A percentile compares a stretch with the other conserved stretches of the same genome.
phyloP scores from a whole-genome alignment of 23 red algal genomes.

The Gracilaria caudata region DNA sequence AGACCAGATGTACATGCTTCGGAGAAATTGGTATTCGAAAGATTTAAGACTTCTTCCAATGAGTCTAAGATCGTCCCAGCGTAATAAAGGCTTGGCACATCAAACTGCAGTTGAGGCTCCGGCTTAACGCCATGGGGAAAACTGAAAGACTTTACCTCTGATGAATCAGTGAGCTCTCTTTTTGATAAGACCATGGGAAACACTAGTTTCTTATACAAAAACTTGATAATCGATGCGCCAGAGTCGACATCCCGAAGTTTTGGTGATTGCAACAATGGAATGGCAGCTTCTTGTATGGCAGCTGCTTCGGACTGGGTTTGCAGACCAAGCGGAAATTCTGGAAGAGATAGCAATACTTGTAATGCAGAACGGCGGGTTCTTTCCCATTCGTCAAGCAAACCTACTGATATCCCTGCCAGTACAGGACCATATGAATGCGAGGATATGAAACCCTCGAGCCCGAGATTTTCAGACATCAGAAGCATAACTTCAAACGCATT shows the following conservation, averaged over 20 bases:
- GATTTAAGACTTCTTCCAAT: slow-evolving; percentile 6
- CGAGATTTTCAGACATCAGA: slow-evolving; percentile 25
- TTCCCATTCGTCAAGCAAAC: slow-evolving; percentile 41
- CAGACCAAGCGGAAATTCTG: not conserved
- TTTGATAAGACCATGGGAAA: not conserved
- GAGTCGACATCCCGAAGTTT: slow-evolving; percentile 44
- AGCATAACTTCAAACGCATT: slow-evolving; percentile 19
- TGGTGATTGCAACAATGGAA: slow-evolving; percentile 29
- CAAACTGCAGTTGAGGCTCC: not conserved
- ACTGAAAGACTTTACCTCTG: slow-evolving; percentile 9
- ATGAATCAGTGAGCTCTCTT: not conserved
- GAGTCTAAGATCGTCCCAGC: slow-evolving; percentile 25
- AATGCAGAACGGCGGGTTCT: slow-evolving; percentile 35
- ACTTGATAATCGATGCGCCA: slow-evolving; percentile 26
- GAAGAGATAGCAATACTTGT: slow-evolving; percentile 26
- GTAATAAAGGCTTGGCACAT: slow-evolving; percentile 31
- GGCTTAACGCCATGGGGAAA: not conserved
- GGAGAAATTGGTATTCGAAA: not conserved
- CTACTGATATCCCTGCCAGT: slow-evolving; percentile 31
- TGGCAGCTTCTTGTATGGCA: slow-evolving; percentile 17
- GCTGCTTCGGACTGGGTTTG: not conserved
- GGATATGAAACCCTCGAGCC: slow-evolving; percentile 12
- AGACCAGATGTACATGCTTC: slow-evolving; percentile 28
- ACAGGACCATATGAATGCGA: slow-evolving; percentile 5
- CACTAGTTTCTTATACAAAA: slow-evolving; percentile 34